These are phyloP conservation scores for Guyanaporus albipodus DNA, from an alignment of 768 basidiomycete species.

Conservation along the genomic window DNA sequence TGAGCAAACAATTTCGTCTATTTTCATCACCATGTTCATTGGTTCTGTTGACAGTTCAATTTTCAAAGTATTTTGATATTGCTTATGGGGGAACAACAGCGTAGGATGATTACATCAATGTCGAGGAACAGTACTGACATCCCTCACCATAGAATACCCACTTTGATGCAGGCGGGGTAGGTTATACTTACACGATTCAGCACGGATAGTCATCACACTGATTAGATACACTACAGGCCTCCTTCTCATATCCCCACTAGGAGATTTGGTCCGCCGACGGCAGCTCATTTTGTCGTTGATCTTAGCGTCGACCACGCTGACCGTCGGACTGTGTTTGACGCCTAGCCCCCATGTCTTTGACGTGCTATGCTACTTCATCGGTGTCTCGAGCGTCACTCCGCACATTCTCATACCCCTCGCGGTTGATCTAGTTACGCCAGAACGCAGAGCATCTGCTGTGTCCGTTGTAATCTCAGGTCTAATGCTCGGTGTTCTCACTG, in stretches of 20 bases:
- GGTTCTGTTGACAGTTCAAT: constrained; percentile 21
- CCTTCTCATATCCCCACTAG: constrained; percentile 73
- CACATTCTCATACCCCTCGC: constrained; percentile 74
- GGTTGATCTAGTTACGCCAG: constrained; percentile 76
- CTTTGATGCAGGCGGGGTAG: constrained; percentile 66
- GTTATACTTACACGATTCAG: constrained; percentile 1
- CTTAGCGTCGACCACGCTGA: constrained; percentile 49
- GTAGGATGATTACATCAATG: constrained; percentile 16
- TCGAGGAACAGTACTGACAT: not conserved
- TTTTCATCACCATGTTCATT: not conserved
- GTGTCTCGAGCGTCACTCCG: constrained; percentile 65
- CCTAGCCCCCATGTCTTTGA: constrained; percentile 57
- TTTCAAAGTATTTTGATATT: constrained; percentile 39
- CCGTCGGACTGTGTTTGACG: constrained; percentile 70
- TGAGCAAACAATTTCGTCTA: constrained; percentile 26
- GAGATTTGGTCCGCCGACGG: constrained; percentile 76
- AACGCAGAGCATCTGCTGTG: constrained; percentile 69
- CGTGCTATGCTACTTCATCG: constrained; percentile 65
- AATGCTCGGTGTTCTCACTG: constrained; percentile 68
- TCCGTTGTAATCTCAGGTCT: constrained; percentile 69
- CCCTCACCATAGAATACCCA: constrained; percentile 47
- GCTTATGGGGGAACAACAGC: constrained; percentile 34
- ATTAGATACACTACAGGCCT: constrained; percentile 68
- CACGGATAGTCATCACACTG: not conserved
- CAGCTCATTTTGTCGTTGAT: constrained; percentile 63